Evolutionary conservation across 2,329 filamentous ascomycete species (phyloP).

Genomic region (Acephala macrosclerotiorum): DNA sequence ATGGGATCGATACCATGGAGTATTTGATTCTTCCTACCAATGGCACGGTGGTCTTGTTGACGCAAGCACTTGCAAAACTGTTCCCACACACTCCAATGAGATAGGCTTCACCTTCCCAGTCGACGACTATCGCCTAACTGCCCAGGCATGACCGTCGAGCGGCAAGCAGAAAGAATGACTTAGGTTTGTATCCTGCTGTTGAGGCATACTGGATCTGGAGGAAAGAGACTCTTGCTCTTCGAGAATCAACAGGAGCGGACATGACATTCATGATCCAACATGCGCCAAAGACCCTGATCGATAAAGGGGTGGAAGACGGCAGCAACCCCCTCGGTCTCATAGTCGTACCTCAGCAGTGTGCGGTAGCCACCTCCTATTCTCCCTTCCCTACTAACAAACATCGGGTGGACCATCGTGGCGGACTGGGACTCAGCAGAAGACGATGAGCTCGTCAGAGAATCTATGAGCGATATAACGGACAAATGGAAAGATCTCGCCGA

Average conservation of each 20-base stretch:
- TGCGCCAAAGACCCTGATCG: constrained; percentile 11
- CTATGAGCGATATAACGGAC: not conserved
- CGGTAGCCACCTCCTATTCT: not conserved
- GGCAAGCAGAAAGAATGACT: constrained; percentile 9
- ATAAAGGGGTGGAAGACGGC: constrained; percentile 14
- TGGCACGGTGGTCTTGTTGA: constrained; percentile 13
- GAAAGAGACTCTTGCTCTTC: constrained; percentile 16
- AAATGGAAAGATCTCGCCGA: constrained; percentile 6
- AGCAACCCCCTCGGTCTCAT: constrained; percentile 22
- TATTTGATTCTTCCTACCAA: constrained; percentile 9
- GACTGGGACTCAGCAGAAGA: constrained; percentile 6
- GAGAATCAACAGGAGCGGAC: constrained; percentile 16
- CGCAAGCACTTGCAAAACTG: constrained; percentile 3
- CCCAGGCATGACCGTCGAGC: constrained; percentile 19
- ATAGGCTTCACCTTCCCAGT: not conserved
- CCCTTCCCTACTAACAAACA: not conserved
- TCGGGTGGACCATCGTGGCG: not conserved
- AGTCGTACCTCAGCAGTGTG: not conserved
- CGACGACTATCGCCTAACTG: not conserved
- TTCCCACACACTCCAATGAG: not conserved
- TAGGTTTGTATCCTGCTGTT: constrained; percentile 14
- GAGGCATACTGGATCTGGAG: constrained; percentile 17
- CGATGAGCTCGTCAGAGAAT: constrained; percentile 2
- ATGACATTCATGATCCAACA: constrained; percentile 22
- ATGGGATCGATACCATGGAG: not conserved